Conservation (phyloP, 2,329 filamentous ascomycete genomes). For the Sporothrix curviconia region DNA sequence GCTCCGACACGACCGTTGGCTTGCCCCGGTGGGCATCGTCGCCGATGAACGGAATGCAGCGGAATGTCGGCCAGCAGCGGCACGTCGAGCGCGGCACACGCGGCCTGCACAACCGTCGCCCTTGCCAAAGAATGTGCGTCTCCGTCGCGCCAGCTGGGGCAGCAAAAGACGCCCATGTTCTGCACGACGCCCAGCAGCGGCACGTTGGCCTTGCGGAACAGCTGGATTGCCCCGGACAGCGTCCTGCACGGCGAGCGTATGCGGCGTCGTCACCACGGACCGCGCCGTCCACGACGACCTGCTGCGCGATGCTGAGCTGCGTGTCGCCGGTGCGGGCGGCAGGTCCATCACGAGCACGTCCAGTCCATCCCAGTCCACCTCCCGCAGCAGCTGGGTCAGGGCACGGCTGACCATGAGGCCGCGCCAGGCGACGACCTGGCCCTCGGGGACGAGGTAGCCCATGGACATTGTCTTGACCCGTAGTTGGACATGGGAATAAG, state of each 20-base stretch:
- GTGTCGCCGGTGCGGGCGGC: conserved; percentile 90
- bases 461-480: conserved; percentile 98
- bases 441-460: conserved; percentile 79
- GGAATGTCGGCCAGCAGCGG: conserved; percentile 85
- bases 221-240: conserved; percentile 84
- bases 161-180: conserved; percentile 83
- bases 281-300: conserved; percentile 79
- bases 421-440: conserved; percentile 85
- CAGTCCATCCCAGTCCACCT: conserved; percentile 86
- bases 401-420: conserved; percentile 98
- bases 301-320: conserved; percentile 93
- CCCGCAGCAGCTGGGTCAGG: conserved; percentile 87
- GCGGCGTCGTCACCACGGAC: conserved; percentile 89
- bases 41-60: conserved; percentile 76
- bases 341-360: conserved; percentile 87
- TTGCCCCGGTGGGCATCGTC: conserved; percentile 80
- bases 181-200: conserved; percentile 81
- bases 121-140: conserved; percentile 68
- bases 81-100: conserved; percentile 67
- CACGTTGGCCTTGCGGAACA: conserved; percentile 82
- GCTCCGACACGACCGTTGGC: conserved; percentile 84
- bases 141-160: conserved; percentile 69
- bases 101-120: conserved; percentile 55
- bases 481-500: conserved; percentile 87
- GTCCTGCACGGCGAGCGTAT: conserved; percentile 86